Base-by-base conservation (phyloP, 2,329 filamentous ascomycete genomes). In the Metarhizium guizhouense region DNA sequence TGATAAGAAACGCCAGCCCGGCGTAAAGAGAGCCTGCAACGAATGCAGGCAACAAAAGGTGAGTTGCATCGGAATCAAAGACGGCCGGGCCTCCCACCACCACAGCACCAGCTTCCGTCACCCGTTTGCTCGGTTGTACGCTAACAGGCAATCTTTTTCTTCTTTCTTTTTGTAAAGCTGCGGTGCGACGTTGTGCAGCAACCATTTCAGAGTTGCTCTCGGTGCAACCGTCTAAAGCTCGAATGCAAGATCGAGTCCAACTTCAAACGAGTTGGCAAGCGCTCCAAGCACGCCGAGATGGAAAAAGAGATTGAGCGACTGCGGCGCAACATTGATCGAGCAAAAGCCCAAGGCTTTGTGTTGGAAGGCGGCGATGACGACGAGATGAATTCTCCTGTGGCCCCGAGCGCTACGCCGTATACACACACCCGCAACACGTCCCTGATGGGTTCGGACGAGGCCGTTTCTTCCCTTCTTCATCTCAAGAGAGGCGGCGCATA, bases 21-120 rank as follows among this genome's bases (percentile, higher is more conserved):
- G 84, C 54, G 84, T 87, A 51, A 90, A 93, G 74, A 80, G 89
- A 64, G 88, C 88, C 6, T 93, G 88, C 72, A 92, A 92, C 67
- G 88, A 93, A 70, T 93, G 88, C 68, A 81, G 88, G 59, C 88
- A 93, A 72, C 88, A 93, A 72, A 93, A 93, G 78, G 88, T 90
- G 74, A 79, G 75, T 25, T 25, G 14, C 8, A 16, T 29, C 43
- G 18, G n/a, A 7, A 34, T 34, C 32, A 34, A 8, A 11, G n/a
- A 10, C 42, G 7, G 42, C 42, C 7, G n/a, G 25, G 25, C 25
- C 25, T 25, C 25, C 25, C 25, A 25, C 25, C 25, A 25, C 25
- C 3, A 25, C 18, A 10, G 42, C n/a, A 6, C 42, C 42, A 6
- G 42, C 16, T 18, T 18, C n/a, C n/a, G 42, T 18, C 42, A 10